Percentiles rank a stretch among this genome's conserved stretches.
Conservation (phyloP, 371 early-diverging fungal species). For the Globomyces sp. region DNA sequence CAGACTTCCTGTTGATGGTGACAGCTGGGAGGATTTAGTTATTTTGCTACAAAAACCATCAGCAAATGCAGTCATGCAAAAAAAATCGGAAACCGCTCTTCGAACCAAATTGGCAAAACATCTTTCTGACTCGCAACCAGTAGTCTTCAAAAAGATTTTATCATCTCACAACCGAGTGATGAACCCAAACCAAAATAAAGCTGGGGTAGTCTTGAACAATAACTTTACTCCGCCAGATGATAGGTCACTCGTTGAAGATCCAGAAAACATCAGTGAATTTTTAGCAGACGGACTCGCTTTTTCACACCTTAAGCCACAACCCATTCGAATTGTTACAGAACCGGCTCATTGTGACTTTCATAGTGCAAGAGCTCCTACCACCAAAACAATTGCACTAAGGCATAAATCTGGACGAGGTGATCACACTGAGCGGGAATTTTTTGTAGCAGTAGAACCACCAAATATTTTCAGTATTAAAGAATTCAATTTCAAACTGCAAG, state of each 20-base stretch:
- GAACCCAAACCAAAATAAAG: neutral
- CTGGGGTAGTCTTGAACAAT: too few species aligned
- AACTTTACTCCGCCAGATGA: neutral
- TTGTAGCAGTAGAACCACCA: slow-evolving; percentile 49
- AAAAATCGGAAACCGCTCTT: neutral
- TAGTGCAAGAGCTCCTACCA: slow-evolving; percentile 43
- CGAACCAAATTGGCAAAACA: slow-evolving; percentile 32
- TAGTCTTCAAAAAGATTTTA: slow-evolving; percentile 9
- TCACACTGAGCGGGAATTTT: slow-evolving; percentile 52
- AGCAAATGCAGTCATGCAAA: neutral
- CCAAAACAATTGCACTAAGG: slow-evolving; percentile 41
- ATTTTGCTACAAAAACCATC: neutral
- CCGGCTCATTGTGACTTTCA: slow-evolving; percentile 48
- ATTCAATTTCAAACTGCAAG: slow-evolving; percentile 51
- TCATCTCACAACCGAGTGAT: slow-evolving; percentile 1
- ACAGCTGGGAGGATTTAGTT: slow-evolving; percentile 13
- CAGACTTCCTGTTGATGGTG: slow-evolving; percentile 17
- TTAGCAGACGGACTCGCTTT: slow-evolving; percentile 48
- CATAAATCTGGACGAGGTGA: slow-evolving; percentile 55
- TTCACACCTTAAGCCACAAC: slow-evolving; percentile 37
- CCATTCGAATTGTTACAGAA: slow-evolving; percentile 45
- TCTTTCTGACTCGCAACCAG: slow-evolving; percentile 37
- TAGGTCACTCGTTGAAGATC: slow-evolving; percentile 32
- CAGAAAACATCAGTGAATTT: slow-evolving; percentile 45
- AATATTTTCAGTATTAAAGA: slow-evolving; percentile 46